Evolutionary conservation across 2,329 filamentous ascomycete species (phyloP).

Genomic region (Aspergillus sp.): DNA sequence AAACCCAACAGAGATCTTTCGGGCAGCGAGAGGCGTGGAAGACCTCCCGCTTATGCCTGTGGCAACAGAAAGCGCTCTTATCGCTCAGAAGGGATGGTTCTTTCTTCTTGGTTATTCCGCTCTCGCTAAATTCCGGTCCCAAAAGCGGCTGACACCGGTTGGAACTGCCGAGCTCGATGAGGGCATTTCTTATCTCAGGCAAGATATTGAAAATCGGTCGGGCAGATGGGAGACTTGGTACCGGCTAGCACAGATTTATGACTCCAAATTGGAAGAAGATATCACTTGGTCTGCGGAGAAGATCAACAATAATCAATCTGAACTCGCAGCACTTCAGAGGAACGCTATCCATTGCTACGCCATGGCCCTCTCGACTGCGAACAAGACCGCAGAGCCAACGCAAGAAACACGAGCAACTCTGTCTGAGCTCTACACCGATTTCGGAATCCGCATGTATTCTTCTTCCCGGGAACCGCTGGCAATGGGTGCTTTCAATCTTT

Average conservation of each 20-base stretch:
- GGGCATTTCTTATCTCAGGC: slow-evolving; percentile 67
- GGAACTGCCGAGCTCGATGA: slow-evolving; percentile 78
- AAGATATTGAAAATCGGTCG: slow-evolving; percentile 73
- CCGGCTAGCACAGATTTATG: slow-evolving; percentile 74
- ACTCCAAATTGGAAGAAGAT: slow-evolving; percentile 78
- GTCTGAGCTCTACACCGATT: slow-evolving; percentile 60
- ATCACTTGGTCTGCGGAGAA: slow-evolving; percentile 87
- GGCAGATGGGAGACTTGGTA: slow-evolving; percentile 90
- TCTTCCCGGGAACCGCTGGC: slow-evolving; percentile 60
- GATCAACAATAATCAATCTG: slow-evolving; percentile 71
- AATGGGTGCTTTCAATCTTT: slow-evolving; percentile 58
- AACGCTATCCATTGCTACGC: slow-evolving; percentile 74
- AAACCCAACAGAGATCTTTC: slow-evolving; percentile 69
- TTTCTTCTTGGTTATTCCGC: slow-evolving; percentile 84
- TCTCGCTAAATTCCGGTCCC: slow-evolving; percentile 71
- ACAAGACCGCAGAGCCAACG: slow-evolving; percentile 48
- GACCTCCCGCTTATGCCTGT: slow-evolving; percentile 65
- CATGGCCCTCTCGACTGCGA: slow-evolving; percentile 58
- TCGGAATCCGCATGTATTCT: slow-evolving; percentile 60
- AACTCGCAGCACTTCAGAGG: slow-evolving; percentile 67
- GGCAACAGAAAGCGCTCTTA: slow-evolving; percentile 56
- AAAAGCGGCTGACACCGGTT: slow-evolving; percentile 69
- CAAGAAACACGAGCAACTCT: slow-evolving; percentile 49
- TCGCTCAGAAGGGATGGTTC: slow-evolving; percentile 83
- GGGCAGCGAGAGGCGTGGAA: slow-evolving; percentile 70